These are phyloP conservation scores for Mallotus nudiflorus DNA, from an alignment of 345 rosid genomes.

Conservation along the genomic window DNA sequence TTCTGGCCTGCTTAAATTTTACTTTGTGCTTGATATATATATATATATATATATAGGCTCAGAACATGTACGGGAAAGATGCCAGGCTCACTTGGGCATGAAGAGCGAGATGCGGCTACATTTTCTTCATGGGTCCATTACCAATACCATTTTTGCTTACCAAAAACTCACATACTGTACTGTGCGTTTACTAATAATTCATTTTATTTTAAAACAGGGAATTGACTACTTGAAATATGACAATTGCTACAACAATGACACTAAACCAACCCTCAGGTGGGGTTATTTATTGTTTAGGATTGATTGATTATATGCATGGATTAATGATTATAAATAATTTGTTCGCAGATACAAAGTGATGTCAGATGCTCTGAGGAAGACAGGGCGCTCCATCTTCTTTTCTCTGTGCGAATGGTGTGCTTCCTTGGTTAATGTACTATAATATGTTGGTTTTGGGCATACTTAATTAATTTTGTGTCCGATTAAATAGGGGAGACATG, in stretches of 20 bases:
- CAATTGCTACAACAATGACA: constrained; percentile 34
- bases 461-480: neutral
- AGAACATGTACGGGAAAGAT: constrained; percentile 26
- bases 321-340: neutral
- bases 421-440: neutral
- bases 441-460: neutral
- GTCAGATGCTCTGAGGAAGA: constrained; percentile 35
- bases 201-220: constrained; percentile 21
- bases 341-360: constrained; percentile 29
- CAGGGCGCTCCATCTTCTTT: constrained; percentile 43
- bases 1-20: no score
- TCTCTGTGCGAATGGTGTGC: constrained; percentile 50
- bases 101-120: constrained; percentile 24
- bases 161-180: no score
- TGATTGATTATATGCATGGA: neutral
- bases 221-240: constrained; percentile 43
- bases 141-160: no score
- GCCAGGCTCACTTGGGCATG: constrained; percentile 37
- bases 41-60: no score
- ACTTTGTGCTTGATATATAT: no score
- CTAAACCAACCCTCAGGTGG: constrained; percentile 35
- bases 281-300: no score
- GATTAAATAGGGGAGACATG: constrained; percentile 22
- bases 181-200: no score
- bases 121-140: constrained; percentile 33